Conservation (phyloP, 2,329 filamentous ascomycete genomes). For the Penicillium frequentans region DNA sequence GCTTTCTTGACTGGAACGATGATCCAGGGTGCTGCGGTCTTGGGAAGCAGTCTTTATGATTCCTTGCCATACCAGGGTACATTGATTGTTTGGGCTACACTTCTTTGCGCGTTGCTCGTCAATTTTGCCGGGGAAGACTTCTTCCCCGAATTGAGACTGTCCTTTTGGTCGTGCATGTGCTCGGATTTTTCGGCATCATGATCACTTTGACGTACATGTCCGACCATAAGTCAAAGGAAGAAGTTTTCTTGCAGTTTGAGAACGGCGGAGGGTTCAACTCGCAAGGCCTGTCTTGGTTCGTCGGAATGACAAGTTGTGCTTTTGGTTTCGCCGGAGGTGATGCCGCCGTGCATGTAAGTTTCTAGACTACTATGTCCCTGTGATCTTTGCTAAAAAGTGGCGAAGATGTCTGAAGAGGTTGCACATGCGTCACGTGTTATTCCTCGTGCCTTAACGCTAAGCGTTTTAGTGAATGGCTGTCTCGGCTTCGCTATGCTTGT, state of each 20-base stretch:
- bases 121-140: conserved; percentile 46
- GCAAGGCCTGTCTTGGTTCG: conserved; percentile 41
- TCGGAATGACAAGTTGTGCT: conserved; percentile 37
- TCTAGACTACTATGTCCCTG: neutral
- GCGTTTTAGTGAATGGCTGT: too few relatives aligned
- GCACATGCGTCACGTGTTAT: conserved; percentile 37
- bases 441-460: too few relatives aligned
- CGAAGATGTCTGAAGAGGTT: conserved; percentile 42
- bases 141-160: conserved; percentile 52
- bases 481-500: too few relatives aligned
- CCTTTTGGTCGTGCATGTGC: conserved; percentile 50
- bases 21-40: conserved; percentile 37
- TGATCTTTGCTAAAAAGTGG: neutral
- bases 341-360: conserved; percentile 39
- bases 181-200: conserved; percentile 54
- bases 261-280: conserved; percentile 49
- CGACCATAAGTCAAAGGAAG: conserved; percentile 40
- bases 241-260: conserved; percentile 49
- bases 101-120: conserved; percentile 39
- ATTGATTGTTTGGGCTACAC: conserved; percentile 48
- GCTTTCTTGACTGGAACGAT: conserved; percentile 33
- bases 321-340: conserved; percentile 42
- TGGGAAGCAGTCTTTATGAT: conserved; percentile 40
- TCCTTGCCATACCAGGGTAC: conserved; percentile 51
- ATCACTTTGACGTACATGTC: conserved; percentile 47